phyloP scores from a whole-genome alignment of 441 rosid species.

The Metrosideros polymorpha region DNA sequence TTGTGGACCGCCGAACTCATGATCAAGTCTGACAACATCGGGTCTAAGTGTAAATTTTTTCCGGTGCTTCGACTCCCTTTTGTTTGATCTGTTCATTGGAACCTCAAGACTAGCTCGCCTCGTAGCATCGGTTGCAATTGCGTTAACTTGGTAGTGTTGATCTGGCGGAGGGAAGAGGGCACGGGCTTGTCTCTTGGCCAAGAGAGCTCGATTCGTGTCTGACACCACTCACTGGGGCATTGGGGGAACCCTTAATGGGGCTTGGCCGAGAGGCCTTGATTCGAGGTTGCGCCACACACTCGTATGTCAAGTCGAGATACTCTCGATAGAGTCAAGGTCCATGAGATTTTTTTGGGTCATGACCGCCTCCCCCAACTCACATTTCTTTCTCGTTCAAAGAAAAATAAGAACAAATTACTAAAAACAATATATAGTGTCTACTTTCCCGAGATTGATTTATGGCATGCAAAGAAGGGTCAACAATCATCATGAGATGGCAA shows the following conservation, averaged over 20 bases:
- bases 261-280: neutral
- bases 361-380: no score
- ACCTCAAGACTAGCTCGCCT: neutral
- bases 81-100: neutral
- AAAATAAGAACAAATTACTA: no score
- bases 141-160: neutral
- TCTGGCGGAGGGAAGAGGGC: neutral
- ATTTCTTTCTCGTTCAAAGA: no score
- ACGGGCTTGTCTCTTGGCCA: neutral
- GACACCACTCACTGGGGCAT: neutral
- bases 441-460: no score
- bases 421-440: neutral
- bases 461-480: no score
- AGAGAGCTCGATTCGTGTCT: neutral
- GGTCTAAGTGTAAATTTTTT: neutral
- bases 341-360: no score
- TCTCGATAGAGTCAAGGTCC: no score
- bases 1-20: neutral
- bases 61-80: neutral
- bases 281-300: neutral
- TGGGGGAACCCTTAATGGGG: neutral
- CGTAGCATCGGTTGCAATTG: neutral
- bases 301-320: no score
- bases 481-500: no score
- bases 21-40: neutral